Evolutionary conservation across 352 stramenopile genomes (phyloP), one percentile per base, ranked within the genome.

Genomic region (Chrysophaeum taylorii): DNA sequence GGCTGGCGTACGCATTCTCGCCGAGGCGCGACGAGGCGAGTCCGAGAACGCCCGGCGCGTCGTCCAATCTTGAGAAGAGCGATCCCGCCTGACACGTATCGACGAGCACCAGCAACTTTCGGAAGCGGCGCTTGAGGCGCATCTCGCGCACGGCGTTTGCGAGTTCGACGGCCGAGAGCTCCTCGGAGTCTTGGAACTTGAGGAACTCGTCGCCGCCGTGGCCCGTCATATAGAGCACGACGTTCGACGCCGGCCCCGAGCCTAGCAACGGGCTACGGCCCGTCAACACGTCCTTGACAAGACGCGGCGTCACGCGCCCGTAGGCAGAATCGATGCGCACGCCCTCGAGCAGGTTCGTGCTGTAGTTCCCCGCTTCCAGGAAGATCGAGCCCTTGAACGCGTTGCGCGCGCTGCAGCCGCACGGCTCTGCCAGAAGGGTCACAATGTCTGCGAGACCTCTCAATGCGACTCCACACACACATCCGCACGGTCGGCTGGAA

Each of bases 121-220:
- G 87, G 79, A 92, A 94, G 31, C 86, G 81, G 52, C 89, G 88
- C 78, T 94, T 93, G 38, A 92, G 84, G 71, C 88, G 81, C 88
- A 94, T 94, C 68, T 94, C 87, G 63, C 92, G 80, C 45, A 94
- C 88, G 4, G 86, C 85, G 63, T 91, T 85, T n/a, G 86, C 88
- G 25, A 94, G 86, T 68, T 93, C 87, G 41, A 92, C 82, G 68
- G 85, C 92, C 29, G 85, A 92, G 69, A 94, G 81, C 70, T 93
- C 88, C 75, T 94, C 88, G 45, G 85, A 88, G 68, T 94, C 88
- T 78, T 92, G 87, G 67, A 94, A 94, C 69, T 94, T 94, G 33
- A 94, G 71, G 50, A 94, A 94, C 0, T 87, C 86, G 60, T 94
- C 84, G 27, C 88, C 88, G 27, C 88, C 87, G 50, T 94, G 88